Conservation (phyloP, 495 filamentous ascomycete genomes). For the Penicillium paxilli region DNA sequence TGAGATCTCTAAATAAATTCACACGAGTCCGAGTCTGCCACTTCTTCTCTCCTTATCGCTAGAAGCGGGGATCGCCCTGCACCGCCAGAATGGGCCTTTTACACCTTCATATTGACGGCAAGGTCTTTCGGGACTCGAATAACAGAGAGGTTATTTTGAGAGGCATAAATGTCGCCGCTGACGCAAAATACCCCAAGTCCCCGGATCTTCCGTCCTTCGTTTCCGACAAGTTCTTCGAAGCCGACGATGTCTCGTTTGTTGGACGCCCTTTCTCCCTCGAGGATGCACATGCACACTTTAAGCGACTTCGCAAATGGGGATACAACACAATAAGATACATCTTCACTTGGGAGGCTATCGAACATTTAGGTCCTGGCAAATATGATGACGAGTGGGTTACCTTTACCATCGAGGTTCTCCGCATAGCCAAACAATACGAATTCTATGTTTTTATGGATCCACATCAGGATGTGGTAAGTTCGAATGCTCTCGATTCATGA, state of each 20-base stretch:
- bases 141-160: constrained; percentile 68
- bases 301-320: constrained; percentile 80
- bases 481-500: background rate
- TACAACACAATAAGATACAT: constrained; percentile 96
- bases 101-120: constrained; percentile 75
- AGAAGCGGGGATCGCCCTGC: background rate
- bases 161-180: constrained; percentile 69
- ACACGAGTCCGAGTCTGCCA: no score
- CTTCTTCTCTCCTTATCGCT: background rate
- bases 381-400: constrained; percentile 95
- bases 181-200: constrained; percentile 69
- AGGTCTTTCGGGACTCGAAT: constrained; percentile 70
- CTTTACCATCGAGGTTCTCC: constrained; percentile 81
- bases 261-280: constrained; percentile 78
- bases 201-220: constrained; percentile 83
- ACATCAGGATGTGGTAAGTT: constrained; percentile 88
- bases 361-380: constrained; percentile 85
- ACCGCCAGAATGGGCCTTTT: constrained; percentile 36
- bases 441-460: constrained; percentile 98
- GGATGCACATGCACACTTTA: constrained; percentile 85
- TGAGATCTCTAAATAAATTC: no score
- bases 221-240: constrained; percentile 82
- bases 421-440: constrained; percentile 82
- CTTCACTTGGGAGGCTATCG: constrained; percentile 99
- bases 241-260: constrained; percentile 87